Conservation (phyloP, 257 asterid genomes). For the Scutellaria baicalensis region DNA sequence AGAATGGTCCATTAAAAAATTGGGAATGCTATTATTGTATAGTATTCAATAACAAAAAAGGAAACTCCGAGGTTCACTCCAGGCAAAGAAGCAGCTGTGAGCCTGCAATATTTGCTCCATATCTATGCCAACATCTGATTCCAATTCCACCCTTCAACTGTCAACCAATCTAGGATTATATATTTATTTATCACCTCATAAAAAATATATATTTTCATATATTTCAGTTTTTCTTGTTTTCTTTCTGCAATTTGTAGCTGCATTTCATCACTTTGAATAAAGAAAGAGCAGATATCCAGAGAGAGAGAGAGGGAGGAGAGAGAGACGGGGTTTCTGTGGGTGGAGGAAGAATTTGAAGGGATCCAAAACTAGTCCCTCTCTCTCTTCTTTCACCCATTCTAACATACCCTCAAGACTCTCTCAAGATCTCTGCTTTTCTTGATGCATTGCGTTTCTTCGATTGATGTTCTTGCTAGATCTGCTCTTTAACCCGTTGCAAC, state of each 20-base stretch:
- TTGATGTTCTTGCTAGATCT: slow-evolving; percentile 11
- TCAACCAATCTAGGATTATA: not conserved
- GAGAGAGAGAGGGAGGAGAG: not conserved
- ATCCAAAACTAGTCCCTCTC: not conserved
- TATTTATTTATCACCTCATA: not conserved
- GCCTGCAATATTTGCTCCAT: slow-evolving; percentile 10
- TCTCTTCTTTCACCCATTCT: slow-evolving; percentile 30
- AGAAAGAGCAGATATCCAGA: not conserved
- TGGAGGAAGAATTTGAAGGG: slow-evolving; percentile 20
- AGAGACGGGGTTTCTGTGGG: slow-evolving; percentile 15
- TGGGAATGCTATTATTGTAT: not conserved
- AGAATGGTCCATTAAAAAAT: not conserved
- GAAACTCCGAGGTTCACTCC: slow-evolving; percentile 20
- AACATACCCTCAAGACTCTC: not conserved
- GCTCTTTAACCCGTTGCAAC: not conserved
- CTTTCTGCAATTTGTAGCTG: slow-evolving; percentile 19
- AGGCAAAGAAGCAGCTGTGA: slow-evolving; percentile 1
- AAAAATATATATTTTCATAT: not conserved
- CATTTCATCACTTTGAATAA: slow-evolving; percentile 7
- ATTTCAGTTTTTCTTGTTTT: not conserved
- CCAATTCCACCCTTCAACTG: slow-evolving; percentile 11
- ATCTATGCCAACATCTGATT: slow-evolving; percentile 15
- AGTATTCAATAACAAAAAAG: not conserved
- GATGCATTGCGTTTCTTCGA: too few species aligned
- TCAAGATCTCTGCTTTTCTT: not conserved